Evolutionary conservation across 2,329 filamentous ascomycete genomes (phyloP), one percentile per base, ranked within the genome.

Genomic region (Rhexocercosporidium sp.): DNA sequence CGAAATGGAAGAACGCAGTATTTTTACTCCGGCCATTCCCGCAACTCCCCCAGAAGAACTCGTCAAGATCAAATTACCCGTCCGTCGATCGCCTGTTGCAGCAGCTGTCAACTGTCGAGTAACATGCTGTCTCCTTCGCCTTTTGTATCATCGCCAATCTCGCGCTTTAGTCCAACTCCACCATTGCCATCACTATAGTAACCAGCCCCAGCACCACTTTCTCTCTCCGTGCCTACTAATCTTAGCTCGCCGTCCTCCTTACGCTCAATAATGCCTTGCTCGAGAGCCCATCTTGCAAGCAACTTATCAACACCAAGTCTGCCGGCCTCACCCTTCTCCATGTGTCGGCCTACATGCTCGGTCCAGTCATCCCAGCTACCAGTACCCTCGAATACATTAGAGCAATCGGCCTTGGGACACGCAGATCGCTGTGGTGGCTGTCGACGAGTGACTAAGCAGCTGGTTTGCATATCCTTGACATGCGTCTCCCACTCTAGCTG

Each of bases 321-420:
- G 27, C 81, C 80, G 3, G 85, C 87, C 69, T 90, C 88, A 7
- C 87, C 86, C 71, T 90, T 90, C 78, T 97, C 94, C 83, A 97
- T 91, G 77, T 98, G 95, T 56, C 91, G 85, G 0, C 94, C 94
- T 0, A 97, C 90, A 77, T 98, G 95, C 77, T 98, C 95, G 67
- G 96, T 96, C 81, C 94, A 92, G 72, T 93, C 89, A 66, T 97
- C 93, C 95, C 95, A 97, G 9, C 90, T 91, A 2, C 85, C 86
- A 0, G 84, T 81, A 0, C 93, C 94, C 65, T 88, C 84, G 74
- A 97, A 97, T 0, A 84, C 79, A 59, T 85, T 85, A 12, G 85
- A 81, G 76, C 95, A 98, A 72, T 93, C 92, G 0, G 84, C 81
- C 72, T 88, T 89, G 0, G 88, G 88, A 70, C 92, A 94, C 0